phyloP scores from a whole-genome alignment of 208 protist species.

The Trypanosoma theileri region DNA sequence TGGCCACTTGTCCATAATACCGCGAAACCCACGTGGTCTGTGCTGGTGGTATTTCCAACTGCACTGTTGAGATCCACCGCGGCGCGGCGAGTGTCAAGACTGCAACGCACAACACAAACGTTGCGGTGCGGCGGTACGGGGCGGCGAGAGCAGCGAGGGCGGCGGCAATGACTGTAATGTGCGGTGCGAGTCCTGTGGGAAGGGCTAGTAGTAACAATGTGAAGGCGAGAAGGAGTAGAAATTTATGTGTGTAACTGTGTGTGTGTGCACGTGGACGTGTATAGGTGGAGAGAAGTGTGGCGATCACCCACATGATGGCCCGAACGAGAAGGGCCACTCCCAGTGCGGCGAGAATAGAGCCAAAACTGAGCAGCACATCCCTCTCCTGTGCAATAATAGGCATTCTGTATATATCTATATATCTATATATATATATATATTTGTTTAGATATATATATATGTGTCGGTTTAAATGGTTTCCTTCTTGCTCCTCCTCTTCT shows the following conservation, averaged over 20 bases:
- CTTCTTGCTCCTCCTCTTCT: background rate
- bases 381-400: constrained; percentile 11
- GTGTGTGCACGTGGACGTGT: too few species aligned
- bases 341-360: constrained; percentile 1
- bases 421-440: too few species aligned
- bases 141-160: constrained; percentile 8
- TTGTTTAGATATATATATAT: background rate
- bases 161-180: background rate
- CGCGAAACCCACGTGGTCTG: constrained; percentile 23
- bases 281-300: background rate
- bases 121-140: background rate
- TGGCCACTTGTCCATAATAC: constrained; percentile 33
- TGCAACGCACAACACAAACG: constrained; percentile 25
- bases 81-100: constrained; percentile 3
- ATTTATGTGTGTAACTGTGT: too few species aligned
- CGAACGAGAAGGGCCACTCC: constrained; percentile 13
- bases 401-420: constrained; percentile 1
- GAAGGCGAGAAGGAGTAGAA: too few species aligned
- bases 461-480: background rate
- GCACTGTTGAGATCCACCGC: constrained; percentile 19
- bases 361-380: constrained; percentile 18
- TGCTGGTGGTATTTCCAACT: constrained; percentile 19
- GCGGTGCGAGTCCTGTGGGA: constrained; percentile 20
- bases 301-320: background rate
- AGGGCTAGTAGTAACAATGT: background rate